phyloP scores from a whole-genome alignment of 208 protist species.

The Tritrichomonas foetus region DNA sequence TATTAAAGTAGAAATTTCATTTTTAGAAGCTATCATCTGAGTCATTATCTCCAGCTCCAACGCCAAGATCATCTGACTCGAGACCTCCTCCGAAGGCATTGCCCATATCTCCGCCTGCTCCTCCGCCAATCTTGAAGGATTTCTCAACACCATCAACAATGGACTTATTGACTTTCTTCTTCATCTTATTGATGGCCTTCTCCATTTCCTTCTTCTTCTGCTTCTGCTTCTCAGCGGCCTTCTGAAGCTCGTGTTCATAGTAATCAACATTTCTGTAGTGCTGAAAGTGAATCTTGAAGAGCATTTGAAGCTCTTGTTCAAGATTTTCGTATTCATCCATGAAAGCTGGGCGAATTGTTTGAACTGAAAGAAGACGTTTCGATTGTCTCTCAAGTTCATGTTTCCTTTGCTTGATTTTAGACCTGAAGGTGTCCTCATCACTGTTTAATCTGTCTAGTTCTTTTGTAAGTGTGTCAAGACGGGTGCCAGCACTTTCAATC shows the following conservation, averaged over 20 bases:
- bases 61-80: too few species aligned
- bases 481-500: not conserved
- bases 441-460: not conserved
- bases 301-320: not conserved
- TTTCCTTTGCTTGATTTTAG: conserved; percentile 27
- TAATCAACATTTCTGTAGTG: conserved; percentile 37
- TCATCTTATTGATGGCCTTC: not conserved
- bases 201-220: not conserved
- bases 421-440: not conserved
- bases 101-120: not conserved
- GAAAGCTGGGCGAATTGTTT: conserved; percentile 11
- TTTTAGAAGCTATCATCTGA: not conserved
- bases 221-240: not conserved
- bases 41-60: not conserved
- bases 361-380: not conserved
- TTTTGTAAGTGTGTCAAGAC: not conserved
- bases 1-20: too few species aligned
- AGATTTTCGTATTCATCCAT: conserved; percentile 30
- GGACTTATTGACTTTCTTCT: not conserved
- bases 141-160: not conserved
- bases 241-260: not conserved
- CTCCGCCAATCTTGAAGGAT: not conserved
- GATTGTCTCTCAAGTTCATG: conserved; percentile 26
- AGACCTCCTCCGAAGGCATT: not conserved
- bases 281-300: conserved; percentile 23